phyloP scores from a whole-genome alignment of 2,329 filamentous ascomycete genomes.

The Amauroascus niger region DNA sequence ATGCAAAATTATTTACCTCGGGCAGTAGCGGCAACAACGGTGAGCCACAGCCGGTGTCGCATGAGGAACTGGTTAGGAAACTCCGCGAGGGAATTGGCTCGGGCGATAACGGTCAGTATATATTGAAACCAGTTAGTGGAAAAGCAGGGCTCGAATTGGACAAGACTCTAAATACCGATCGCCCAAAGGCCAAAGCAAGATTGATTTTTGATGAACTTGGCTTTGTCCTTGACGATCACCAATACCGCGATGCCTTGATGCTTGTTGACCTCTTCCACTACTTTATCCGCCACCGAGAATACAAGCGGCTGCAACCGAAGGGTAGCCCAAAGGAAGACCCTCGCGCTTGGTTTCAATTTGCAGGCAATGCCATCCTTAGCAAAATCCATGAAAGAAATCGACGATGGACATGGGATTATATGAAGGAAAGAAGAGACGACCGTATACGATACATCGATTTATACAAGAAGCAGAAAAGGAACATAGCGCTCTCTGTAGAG shows the following conservation, averaged over 20 bases:
- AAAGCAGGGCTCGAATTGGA: constrained; percentile 91
- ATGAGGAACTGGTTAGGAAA: constrained; percentile 65
- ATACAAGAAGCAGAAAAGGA: constrained; percentile 87
- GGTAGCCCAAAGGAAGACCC: constrained; percentile 78
- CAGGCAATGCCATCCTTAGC: constrained; percentile 73
- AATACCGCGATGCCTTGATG: constrained; percentile 96
- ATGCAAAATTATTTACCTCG: constrained; percentile 70
- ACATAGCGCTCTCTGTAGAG: constrained; percentile 54
- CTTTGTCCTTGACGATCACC: constrained; percentile 91
- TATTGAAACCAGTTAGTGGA: constrained; percentile 89
- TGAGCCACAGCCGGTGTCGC: constrained; percentile 49
- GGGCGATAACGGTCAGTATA: constrained; percentile 75
- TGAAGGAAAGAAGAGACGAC: constrained; percentile 84
- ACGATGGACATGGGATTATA: constrained; percentile 92
- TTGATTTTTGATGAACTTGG: constrained; percentile 95
- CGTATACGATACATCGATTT: constrained; percentile 79
- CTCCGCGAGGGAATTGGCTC: constrained; percentile 74
- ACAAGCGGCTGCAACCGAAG: constrained; percentile 85
- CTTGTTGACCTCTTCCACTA: constrained; percentile 98
- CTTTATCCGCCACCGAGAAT: constrained; percentile 94
- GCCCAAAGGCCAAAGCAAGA: constrained; percentile 80
- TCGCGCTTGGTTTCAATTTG: constrained; percentile 83
- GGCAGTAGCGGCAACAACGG: constrained; percentile 60
- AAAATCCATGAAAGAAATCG: constrained; percentile 94
- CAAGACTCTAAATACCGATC: constrained; percentile 71